Conservation (phyloP, 192 early-diverging fungal genomes). For the Piromyces finnis region DNA sequence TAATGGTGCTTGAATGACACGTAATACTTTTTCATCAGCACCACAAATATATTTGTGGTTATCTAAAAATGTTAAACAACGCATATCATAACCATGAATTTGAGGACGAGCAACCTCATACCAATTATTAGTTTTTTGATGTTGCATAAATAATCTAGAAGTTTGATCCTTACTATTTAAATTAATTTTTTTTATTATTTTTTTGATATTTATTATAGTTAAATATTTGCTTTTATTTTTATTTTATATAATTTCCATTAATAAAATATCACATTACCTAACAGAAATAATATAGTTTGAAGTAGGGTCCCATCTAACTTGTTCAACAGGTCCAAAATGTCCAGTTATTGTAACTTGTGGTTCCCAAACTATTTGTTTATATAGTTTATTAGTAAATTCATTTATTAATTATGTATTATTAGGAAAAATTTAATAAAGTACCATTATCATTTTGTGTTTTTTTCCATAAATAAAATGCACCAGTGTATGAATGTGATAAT, state of each 20-base stretch:
- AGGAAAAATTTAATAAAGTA: no score
- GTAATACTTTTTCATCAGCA: conserved; percentile 77
- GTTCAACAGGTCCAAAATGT: conserved; percentile 62
- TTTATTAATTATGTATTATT: no score
- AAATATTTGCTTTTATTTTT: no score
- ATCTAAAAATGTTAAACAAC: conserved; percentile 62
- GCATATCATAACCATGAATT: conserved; percentile 88
- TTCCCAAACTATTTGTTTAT: conserved; percentile 26
- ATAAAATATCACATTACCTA: conserved; percentile 16
- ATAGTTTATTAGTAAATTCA: no score
- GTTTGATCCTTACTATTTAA: conserved; percentile 65
- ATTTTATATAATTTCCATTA: not conserved
- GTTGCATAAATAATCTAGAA: conserved; percentile 54
- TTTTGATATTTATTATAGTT: not conserved
- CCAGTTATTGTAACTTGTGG: conserved; percentile 58
- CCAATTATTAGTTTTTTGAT: conserved; percentile 31
- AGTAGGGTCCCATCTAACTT: conserved; percentile 63
- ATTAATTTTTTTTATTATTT: not conserved
- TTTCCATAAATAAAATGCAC: conserved; percentile 73
- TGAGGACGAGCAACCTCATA: conserved; percentile 88
- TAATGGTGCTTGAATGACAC: not conserved
- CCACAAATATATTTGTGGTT: conserved; percentile 63
- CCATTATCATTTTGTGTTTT: conserved; percentile 3
- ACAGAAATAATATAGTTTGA: conserved; percentile 54
- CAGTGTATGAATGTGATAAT: conserved; percentile 61